Base-by-base conservation (phyloP, 257 asterid genomes). In the Ehretia macrophylla region DNA sequence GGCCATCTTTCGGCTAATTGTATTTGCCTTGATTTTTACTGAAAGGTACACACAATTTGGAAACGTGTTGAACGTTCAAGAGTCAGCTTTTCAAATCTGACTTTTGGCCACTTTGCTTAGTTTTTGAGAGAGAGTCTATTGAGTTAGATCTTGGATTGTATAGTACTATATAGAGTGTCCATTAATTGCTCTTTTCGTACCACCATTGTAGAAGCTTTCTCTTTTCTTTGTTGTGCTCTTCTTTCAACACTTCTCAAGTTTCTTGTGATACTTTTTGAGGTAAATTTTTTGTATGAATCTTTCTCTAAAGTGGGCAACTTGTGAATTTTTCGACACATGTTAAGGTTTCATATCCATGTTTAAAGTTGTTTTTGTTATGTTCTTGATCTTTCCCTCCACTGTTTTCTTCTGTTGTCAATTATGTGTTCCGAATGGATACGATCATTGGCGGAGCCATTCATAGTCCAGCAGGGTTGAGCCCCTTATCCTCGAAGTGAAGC, bases 81-180 rank as follows among this genome's bases (percentile, higher is more conserved):
- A 40, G 47, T 47, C 56, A 32, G 72, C 72, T 32, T 42, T 72
- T 59, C 54, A 66, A 66, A 65, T 69, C 70, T 63, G 56, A 68
- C 64, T 40, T 63, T 48, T 66, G 55, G 56, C n/a, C 71, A 67
- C 80, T 76, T 76, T 64, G 75, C 77, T 75, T 79, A 42, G 44
- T 69, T 59, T 74, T 58, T 58, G 60, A 65, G 56, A 60, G 65
- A 67, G 55, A n/a, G 21, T 59, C 66, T 10, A 42, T 44, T 56
- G 39, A 22, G 52, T 63, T 59, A 64, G 75, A 70, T 64, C 78
- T 58, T 32, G 47, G 67, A 22, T 55, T 35, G 17, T 6, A 27
- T 42, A 54, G 32, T 22, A 56, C 27, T 77, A 73, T 77, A 67
- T 72, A 67, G n/a, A 63, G 59, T 67, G 61, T 45, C 54, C 32